These are phyloP conservation scores for Brassica carinata DNA, from an alignment of 345 rosid genomes.

Conservation along the genomic window DNA sequence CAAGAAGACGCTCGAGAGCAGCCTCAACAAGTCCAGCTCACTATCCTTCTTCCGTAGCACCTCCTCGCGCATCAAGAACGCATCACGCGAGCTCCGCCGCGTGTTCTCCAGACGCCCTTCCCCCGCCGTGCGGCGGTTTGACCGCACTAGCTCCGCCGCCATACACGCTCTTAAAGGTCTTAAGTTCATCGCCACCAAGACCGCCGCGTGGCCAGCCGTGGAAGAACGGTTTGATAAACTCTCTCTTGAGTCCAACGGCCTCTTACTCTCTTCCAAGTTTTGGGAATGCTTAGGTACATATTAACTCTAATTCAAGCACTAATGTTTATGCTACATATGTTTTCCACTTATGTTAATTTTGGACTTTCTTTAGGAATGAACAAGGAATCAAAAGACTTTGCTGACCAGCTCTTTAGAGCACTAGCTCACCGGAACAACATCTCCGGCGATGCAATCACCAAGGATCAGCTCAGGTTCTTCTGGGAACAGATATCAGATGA, in stretches of 20 bases:
- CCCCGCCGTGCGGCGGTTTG: conserved; percentile 45
- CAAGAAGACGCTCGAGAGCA: conserved; percentile 59
- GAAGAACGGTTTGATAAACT: conserved; percentile 63
- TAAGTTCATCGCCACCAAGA: conserved; percentile 70
- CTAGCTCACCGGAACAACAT: conserved; percentile 67
- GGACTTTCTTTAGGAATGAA: conserved; percentile 59
- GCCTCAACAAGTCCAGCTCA: conserved; percentile 45
- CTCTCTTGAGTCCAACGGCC: conserved; percentile 55
- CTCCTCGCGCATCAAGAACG: conserved; percentile 66
- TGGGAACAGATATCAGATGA: conserved; percentile 87
- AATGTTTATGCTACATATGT: neutral
- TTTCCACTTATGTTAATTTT: neutral
- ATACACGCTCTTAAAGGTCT: conserved; percentile 83
- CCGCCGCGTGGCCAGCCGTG: conserved; percentile 70
- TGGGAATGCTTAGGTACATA: conserved; percentile 81
- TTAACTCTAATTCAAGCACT: neutral
- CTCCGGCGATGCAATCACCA: conserved; percentile 63
- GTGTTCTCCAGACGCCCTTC: conserved; percentile 57
- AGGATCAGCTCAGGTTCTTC: conserved; percentile 61
- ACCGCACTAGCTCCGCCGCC: conserved; percentile 75
- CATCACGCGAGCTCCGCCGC: conserved; percentile 79
- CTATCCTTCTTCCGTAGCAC: conserved; percentile 63
- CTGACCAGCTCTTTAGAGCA: conserved; percentile 71
- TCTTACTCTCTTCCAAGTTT: conserved; percentile 61
- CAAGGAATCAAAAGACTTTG: conserved; percentile 85